phyloP scores from a whole-genome alignment of 2,329 filamentous ascomycete species.

The Chaetomiaceae sp. region DNA sequence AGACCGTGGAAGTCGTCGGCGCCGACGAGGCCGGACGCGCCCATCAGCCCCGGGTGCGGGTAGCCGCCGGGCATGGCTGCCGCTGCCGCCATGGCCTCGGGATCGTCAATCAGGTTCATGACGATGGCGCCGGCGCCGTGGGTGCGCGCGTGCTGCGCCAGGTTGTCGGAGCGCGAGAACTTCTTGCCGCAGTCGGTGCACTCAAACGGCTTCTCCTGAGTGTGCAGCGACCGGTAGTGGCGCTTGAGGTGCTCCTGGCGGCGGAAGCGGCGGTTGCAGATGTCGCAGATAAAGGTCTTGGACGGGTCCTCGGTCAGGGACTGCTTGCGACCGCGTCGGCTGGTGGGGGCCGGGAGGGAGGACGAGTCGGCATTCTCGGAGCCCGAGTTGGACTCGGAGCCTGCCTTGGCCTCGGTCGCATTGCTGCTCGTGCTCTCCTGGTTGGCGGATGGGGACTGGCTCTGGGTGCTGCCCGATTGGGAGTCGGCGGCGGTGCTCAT shows the following conservation, averaged over 20 bases:
- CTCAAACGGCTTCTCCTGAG: constrained; percentile 96
- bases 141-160: constrained; percentile 91
- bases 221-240: constrained; percentile 97
- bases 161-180: constrained; percentile 96
- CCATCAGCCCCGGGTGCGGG: constrained; percentile 40
- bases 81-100: constrained; percentile 43
- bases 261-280: constrained; percentile 95
- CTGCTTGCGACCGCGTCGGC: constrained; percentile 95
- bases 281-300: constrained; percentile 95
- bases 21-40: constrained; percentile 35
- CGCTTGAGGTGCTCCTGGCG: constrained; percentile 98
- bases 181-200: constrained; percentile 98
- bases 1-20: constrained; percentile 62
- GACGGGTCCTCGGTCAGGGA: constrained; percentile 95
- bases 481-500: constrained; percentile 42
- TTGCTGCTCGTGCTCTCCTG: constrained; percentile 22
- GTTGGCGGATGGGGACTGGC: constrained; percentile 31
- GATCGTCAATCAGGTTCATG: constrained; percentile 79
- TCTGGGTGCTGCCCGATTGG: constrained; percentile 31
- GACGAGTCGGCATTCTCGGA: constrained; percentile 35
- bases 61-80: constrained; percentile 29
- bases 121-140: constrained; percentile 86
- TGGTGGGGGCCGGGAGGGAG: constrained; percentile 56
- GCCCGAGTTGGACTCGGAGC: constrained; percentile 34
- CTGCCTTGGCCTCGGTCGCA: constrained; percentile 30